phyloP scores from a whole-genome alignment of 1,284 basidiomycete genomes.

The Moesziomyces globuligerus region DNA sequence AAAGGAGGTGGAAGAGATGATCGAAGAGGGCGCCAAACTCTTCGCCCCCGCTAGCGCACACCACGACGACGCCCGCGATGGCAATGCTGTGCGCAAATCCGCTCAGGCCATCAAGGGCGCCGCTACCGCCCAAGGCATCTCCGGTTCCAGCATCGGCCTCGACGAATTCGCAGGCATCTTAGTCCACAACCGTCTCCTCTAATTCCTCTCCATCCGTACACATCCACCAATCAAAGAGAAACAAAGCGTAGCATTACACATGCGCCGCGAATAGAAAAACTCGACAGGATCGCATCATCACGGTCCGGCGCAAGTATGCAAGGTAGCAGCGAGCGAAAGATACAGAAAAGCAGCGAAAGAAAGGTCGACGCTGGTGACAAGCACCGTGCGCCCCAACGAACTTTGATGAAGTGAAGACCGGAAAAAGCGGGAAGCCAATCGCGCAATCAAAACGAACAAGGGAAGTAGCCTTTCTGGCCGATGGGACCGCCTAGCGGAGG shows the following conservation, averaged over 20 bases:
- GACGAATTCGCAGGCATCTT: conserved; percentile 45
- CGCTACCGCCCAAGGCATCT: conserved; percentile 26
- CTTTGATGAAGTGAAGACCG: no score
- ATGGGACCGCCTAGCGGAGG: neutral
- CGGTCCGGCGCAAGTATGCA: no score
- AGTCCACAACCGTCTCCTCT: conserved; percentile 34
- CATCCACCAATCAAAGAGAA: neutral
- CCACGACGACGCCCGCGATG: neutral
- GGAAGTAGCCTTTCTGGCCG: neutral
- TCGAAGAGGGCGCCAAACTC: conserved; percentile 37
- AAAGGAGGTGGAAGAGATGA: conserved; percentile 50
- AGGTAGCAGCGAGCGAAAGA: no score
- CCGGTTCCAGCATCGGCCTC: conserved; percentile 22
- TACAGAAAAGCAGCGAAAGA: no score
- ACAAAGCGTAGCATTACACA: neutral
- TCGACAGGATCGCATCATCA: no score
- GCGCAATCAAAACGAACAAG: neutral
- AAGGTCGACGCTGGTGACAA: no score
- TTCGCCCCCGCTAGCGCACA: conserved; percentile 32
- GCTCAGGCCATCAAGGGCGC: conserved; percentile 27
- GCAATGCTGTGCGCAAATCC: conserved; percentile 10
- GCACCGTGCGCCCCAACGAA: no score
- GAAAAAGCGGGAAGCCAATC: no score
- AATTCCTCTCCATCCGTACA: no score
- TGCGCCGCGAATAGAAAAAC: no score